These are phyloP conservation scores for Cutaneotrichosporon sp. DNA, from an alignment of 1,284 basidiomycete genomes.

Conservation along the genomic window DNA sequence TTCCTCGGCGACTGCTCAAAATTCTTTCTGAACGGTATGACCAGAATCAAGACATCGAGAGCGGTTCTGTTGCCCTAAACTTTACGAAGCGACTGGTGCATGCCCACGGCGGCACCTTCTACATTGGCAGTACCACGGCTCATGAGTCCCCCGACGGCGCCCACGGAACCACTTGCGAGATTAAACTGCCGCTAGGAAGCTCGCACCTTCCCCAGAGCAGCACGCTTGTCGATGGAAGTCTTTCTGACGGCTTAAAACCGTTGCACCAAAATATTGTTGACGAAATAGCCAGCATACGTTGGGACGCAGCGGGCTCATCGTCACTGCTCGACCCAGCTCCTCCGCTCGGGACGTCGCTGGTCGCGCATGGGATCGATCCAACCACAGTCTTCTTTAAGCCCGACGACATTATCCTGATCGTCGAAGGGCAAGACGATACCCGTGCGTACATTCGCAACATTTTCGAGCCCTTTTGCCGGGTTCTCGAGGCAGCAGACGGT, in stretches of 20 bases:
- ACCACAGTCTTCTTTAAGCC: background rate
- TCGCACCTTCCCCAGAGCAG: background rate
- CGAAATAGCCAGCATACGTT: background rate
- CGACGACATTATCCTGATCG: background rate
- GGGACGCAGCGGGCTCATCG: background rate
- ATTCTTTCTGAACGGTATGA: too few relatives aligned
- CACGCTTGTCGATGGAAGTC: too few relatives aligned
- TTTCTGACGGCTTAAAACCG: too few relatives aligned
- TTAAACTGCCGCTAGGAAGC: background rate
- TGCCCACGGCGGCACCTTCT: too few relatives aligned
- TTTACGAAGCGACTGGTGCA: too few relatives aligned
- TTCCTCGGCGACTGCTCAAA: constrained; percentile 14
- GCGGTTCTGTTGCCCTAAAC: background rate
- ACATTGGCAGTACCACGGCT: too few relatives aligned
- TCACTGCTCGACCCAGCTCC: background rate
- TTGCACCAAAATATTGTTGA: background rate
- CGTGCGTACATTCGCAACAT: constrained; percentile 41
- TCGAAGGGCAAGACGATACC: constrained; percentile 19
- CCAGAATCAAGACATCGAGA: too few relatives aligned
- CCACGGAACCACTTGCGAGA: too few relatives aligned
- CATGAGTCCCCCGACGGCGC: too few relatives aligned
- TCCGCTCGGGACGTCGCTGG: background rate
- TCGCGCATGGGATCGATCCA: too few relatives aligned
- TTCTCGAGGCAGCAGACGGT: constrained; percentile 49
- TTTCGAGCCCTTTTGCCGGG: constrained; percentile 44